phyloP scores from a whole-genome alignment of 345 rosid genomes.

The Heritiera fomes region DNA sequence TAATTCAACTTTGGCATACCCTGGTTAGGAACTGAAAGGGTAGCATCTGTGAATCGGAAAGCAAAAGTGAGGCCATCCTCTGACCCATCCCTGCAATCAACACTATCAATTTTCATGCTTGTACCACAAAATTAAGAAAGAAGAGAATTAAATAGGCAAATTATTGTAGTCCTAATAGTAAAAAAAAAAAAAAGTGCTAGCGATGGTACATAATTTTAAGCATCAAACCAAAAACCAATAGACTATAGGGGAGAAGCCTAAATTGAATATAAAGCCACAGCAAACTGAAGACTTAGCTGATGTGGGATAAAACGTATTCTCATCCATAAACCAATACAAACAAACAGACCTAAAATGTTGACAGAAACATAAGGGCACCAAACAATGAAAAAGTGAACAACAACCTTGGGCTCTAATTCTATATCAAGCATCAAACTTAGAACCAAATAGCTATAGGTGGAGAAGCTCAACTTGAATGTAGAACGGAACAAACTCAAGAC shows the following conservation, averaged over 20 bases:
- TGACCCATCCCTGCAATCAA: constrained; percentile 68
- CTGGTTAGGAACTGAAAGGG: constrained; percentile 76
- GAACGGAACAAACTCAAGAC: neutral
- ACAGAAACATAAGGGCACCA: neutral
- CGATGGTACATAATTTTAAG: neutral
- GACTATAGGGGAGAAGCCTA: neutral
- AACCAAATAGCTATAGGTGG: constrained; percentile 2
- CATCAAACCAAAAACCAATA: constrained; percentile 2
- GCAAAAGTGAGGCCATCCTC: constrained; percentile 94
- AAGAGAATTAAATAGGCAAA: constrained; percentile 5
- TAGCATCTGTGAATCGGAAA: constrained; percentile 92
- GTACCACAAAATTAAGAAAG: neutral
- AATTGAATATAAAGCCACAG: neutral
- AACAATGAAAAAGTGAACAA: neutral
- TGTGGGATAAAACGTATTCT: neutral
- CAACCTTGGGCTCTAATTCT: neutral
- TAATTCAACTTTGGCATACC: constrained; percentile 49
- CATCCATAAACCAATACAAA: neutral
- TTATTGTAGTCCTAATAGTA: neutral
- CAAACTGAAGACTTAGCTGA: neutral
- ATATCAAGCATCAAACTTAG: neutral
- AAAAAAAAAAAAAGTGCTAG: constrained; percentile 1
- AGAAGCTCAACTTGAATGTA: neutral
- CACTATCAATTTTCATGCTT: constrained; percentile 31
- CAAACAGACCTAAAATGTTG: neutral